A percentile compares a stretch with the other conserved stretches of the same genome.
Evolutionary conservation across 768 basidiomycete genomes (phyloP).

Genomic region (Lactarius akahatsu): DNA sequence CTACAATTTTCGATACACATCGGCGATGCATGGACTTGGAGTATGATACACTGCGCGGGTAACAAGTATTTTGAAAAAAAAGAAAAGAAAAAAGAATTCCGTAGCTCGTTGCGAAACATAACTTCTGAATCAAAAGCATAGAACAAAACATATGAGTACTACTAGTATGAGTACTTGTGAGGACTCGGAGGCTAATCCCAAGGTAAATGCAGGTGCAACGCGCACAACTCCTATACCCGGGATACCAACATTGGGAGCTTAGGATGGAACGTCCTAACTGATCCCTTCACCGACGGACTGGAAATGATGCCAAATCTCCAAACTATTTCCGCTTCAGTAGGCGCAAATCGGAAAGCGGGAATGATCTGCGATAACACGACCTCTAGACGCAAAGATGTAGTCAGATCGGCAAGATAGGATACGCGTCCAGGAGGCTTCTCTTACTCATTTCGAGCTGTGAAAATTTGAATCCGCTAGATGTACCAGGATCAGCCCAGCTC

Average conservation of each 20-base stretch:
- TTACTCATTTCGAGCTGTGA: constrained; percentile 14
- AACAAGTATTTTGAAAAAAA: too few relatives aligned
- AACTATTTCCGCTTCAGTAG: background rate
- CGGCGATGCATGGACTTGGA: too few relatives aligned
- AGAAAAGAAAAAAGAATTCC: too few relatives aligned
- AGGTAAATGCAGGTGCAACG: background rate
- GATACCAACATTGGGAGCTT: background rate
- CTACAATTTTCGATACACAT: too few relatives aligned
- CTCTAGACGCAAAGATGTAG: background rate
- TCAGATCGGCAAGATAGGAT: background rate
- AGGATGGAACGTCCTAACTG: background rate
- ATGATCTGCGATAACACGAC: constrained; percentile 2
- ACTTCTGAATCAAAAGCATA: too few relatives aligned
- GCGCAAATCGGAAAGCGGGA: background rate
- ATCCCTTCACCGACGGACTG: background rate
- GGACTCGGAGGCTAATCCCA: too few relatives aligned
- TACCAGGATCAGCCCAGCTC: background rate
- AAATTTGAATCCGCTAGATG: constrained; percentile 17
- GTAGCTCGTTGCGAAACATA: too few relatives aligned
- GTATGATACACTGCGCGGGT: too few relatives aligned
- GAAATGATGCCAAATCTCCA: background rate
- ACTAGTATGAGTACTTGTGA: too few relatives aligned
- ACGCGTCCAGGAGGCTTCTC: background rate
- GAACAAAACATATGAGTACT: too few relatives aligned
- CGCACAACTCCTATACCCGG: background rate